phyloP scores from a whole-genome alignment of 805 yeast species.

The Cyberlindnera xylosilytica region DNA sequence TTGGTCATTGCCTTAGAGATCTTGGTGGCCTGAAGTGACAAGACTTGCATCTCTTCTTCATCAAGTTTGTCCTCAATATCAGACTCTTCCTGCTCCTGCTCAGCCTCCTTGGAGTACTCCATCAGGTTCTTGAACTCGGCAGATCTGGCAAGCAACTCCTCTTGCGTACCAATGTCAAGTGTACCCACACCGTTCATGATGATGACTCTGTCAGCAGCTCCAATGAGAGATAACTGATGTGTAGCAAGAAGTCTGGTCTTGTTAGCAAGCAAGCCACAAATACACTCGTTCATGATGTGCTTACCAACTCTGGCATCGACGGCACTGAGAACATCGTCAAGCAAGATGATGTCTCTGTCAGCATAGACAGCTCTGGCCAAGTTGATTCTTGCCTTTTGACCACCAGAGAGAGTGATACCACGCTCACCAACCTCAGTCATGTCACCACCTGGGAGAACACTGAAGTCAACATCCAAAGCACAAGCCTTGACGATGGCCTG shows the following conservation, averaged over 20 bases:
- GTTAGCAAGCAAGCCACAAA: slow-evolving; percentile 51
- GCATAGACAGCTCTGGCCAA: slow-evolving; percentile 79
- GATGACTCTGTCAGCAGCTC: slow-evolving; percentile 65
- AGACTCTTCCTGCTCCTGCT: slow-evolving; percentile 27
- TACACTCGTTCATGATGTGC: slow-evolving; percentile 68
- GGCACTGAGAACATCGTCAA: slow-evolving; percentile 82
- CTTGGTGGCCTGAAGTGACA: slow-evolving; percentile 19
- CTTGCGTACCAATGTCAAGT: slow-evolving; percentile 57
- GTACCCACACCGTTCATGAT: slow-evolving; percentile 65
- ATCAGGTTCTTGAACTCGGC: slow-evolving; percentile 48
- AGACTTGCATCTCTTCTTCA: slow-evolving; percentile 29
- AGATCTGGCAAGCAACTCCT: slow-evolving; percentile 46
- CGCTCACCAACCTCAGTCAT: slow-evolving; percentile 79
- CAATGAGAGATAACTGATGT: slow-evolving; percentile 73
- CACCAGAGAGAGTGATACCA: slow-evolving; percentile 85
- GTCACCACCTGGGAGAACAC: slow-evolving; percentile 71
- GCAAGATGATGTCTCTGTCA: slow-evolving; percentile 58
- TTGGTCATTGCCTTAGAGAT: slow-evolving; percentile 23
- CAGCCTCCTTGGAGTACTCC: slow-evolving; percentile 38
- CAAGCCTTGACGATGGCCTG: slow-evolving; percentile 58
- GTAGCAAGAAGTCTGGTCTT: slow-evolving; percentile 79
- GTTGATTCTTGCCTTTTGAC: slow-evolving; percentile 80
- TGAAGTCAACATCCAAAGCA: slow-evolving; percentile 62
- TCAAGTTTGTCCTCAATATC: slow-evolving; percentile 10
- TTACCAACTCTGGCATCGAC: slow-evolving; percentile 87